Base-by-base conservation (phyloP, 768 basidiomycete species). In the Russula brevipes region DNA sequence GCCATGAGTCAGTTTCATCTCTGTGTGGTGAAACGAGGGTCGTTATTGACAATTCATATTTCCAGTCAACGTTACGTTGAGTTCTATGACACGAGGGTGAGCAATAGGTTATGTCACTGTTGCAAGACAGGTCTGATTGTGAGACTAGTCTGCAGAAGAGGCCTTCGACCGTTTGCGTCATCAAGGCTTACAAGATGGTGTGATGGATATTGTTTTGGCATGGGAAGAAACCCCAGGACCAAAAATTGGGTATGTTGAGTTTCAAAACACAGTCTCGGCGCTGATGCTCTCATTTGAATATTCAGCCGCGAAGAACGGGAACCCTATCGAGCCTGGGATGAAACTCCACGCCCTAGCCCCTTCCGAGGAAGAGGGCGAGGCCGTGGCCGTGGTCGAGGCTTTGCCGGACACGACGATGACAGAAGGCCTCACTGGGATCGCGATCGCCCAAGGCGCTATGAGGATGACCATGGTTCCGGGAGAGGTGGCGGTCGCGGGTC, bases 41-140 rank as follows among this genome's bases (percentile, higher is more conserved):
- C 38, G 46, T 55, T 6, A 60, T 16, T 63, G 10, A 63, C 69
- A n/a, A 65, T 44, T 54, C 33, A 33, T 42, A 24, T 24, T 24
- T n/a, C 35, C 8, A 98, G 94, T 68, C 89, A 92, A 69, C 87
- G 91, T 62, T 86, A 91, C 66, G 89, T 98, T n/a, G 94, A 98
- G 72, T 94, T 86, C 71, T 99, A 87, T 71, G 97, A 99, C 71
- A 91, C 83, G 30, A 78, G 93, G 72, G 93, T 90, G 67, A 73
- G 85, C 69, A 4, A 6, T 19, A n/a, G 33, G 36, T 42, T 51
- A 38, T 42, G 31, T 59, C 16, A 8, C 9, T 19, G 9, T 42
- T 14, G 41, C 5, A 42, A 50, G 4, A 53, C 44, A 24, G 3
- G 45, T 38, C 38, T 61, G 41, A 63, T 66, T 72, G 12, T 69